These are phyloP conservation scores for Picea sitchensis DNA, from an alignment of 75 land plant genomes.

Conservation along the genomic window DNA sequence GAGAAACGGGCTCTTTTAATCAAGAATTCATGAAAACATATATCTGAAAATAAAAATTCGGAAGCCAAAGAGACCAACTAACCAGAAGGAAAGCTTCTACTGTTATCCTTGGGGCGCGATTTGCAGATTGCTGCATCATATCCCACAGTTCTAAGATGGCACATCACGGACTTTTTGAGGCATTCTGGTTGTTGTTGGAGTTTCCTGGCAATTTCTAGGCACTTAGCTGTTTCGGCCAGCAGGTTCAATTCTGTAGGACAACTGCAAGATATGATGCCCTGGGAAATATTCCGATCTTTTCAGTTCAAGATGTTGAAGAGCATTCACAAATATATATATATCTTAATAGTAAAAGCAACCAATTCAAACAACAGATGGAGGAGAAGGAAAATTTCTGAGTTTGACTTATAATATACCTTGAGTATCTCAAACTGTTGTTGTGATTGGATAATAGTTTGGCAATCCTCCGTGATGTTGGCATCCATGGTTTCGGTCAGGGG, in stretches of 20 bases:
- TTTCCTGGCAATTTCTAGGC: constrained; percentile 29
- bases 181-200: constrained; percentile 3
- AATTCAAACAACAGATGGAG: neutral
- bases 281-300: neutral
- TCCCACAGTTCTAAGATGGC: constrained; percentile 15
- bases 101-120: constrained; percentile 16
- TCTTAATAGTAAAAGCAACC: too few relatives aligned
- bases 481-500: too few relatives aligned
- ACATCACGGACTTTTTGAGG: constrained; percentile 14
- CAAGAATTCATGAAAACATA: neutral
- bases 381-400: neutral
- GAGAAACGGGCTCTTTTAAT: neutral
- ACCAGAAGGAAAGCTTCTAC: constrained; percentile 19
- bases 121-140: constrained; percentile 36
- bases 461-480: too few relatives aligned
- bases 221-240: constrained; percentile 46
- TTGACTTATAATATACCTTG: neutral
- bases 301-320: neutral
- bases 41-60: neutral
- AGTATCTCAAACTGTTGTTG: neutral
- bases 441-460: neutral
- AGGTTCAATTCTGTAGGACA: constrained; percentile 38
- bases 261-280: constrained; percentile 42
- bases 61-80: neutral
- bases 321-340: too few relatives aligned